Base-by-base conservation (phyloP, 257 asterid species). In the Rhazya stricta region DNA sequence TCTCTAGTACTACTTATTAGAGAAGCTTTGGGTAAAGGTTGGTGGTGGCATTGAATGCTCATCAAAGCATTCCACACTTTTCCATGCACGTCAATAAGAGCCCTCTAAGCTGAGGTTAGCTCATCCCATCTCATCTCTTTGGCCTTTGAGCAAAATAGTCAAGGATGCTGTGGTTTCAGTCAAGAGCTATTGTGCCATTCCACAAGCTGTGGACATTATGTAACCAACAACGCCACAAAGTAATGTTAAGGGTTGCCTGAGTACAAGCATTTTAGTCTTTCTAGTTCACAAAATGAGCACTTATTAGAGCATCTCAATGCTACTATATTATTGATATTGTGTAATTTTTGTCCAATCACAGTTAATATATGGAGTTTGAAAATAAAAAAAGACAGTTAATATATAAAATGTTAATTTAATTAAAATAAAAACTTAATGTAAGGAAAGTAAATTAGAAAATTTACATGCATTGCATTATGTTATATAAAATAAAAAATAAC, bases 31-130 rank as follows among this genome's bases (percentile, higher is more conserved):
- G 81, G 80, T 78, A 41, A 68, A 84, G 86, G 86, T 76, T 84
- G 78, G 74, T 41, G 84, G 4, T 21, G 9, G 85, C 84, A 86
- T 66, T 89, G 37, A 89, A 89, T 89, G 93, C 86, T 32, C 90
- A 86, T 85, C 82, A 73, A 89, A 84, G 84, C 70, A 39, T 36
- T 72, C 89, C 96, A 85, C 92, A 72, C 89, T 83, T 82, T 78
- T 77, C 93, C 81, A 81, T 81, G 81, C 79, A 67, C n/a, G 37
- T 30, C 29, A 69, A 69, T 77, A 25, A 66, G 54, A 65, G 57
- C 32, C 39, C 46, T 1, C 68, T 39, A n/a, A 37, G 12, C 5
- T 18, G 16, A 61, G 48, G 72, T 62, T 45, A 25, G 16, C 71
- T 51, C n/a, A 7, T 32, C 61, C 29, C 53, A 66, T 58, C 66